Percentiles rank a stretch among this genome's conserved stretches.
Evolutionary conservation across 1,284 basidiomycete species (phyloP).

Genomic region (Volvariella surrecta): DNA sequence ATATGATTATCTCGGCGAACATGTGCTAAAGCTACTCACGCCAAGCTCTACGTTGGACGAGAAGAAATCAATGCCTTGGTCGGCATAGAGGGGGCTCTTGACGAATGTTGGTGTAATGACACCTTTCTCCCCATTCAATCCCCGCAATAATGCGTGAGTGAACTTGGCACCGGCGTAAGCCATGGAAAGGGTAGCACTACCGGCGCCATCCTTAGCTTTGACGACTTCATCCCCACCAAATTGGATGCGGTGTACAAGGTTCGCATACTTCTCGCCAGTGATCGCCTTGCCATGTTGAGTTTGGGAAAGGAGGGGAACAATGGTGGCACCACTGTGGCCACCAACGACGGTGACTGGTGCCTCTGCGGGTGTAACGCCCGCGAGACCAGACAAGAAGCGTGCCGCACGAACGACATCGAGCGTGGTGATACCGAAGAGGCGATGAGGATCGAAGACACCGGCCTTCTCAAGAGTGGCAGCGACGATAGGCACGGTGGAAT

Average conservation of each 20-base stretch:
- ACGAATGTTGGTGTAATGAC: constrained; percentile 84
- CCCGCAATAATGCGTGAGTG: constrained; percentile 75
- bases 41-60: constrained; percentile 87
- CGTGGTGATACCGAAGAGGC: constrained; percentile 86
- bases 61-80: constrained; percentile 86
- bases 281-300: constrained; percentile 52
- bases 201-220: constrained; percentile 84
- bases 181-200: constrained; percentile 88
- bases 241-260: constrained; percentile 82
- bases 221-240: constrained; percentile 92
- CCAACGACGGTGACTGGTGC: constrained; percentile 85
- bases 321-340: constrained; percentile 95
- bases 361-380: constrained; percentile 59
- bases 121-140: constrained; percentile 81
- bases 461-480: constrained; percentile 90
- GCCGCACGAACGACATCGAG: constrained; percentile 96
- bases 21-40: constrained; percentile 38
- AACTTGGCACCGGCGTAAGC: constrained; percentile 93
- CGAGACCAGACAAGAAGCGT: constrained; percentile 80
- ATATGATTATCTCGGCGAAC: constrained; percentile 10
- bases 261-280: constrained; percentile 58
- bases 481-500: constrained; percentile 96
- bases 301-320: constrained; percentile 93
- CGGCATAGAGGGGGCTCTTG: constrained; percentile 76
- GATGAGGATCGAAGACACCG: constrained; percentile 85